These are phyloP conservation scores for Viridothelium virens DNA, from an alignment of 495 filamentous ascomycete genomes.

Conservation along the genomic window DNA sequence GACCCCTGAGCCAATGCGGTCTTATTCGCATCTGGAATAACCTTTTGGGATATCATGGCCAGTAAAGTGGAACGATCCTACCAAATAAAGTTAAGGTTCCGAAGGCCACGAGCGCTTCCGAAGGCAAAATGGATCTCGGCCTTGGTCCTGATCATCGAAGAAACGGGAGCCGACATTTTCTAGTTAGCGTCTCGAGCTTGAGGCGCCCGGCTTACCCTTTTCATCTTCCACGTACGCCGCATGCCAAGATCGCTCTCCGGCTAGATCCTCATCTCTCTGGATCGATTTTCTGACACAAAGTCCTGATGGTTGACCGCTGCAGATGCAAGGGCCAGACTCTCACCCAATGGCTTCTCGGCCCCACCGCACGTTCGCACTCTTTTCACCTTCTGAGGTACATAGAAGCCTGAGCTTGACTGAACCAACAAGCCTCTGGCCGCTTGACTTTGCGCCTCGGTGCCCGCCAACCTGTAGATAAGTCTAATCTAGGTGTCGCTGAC, in stretches of 20 bases:
- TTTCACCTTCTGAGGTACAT: neutral
- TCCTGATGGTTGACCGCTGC: neutral
- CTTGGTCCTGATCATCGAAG: neutral
- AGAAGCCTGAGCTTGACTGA: neutral
- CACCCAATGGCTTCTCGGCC: neutral
- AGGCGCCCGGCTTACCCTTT: neutral
- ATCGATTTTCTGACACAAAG: neutral
- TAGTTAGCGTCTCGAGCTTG: too few species aligned
- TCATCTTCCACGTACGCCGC: neutral
- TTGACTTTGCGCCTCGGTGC: neutral
- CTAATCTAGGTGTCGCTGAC: neutral
- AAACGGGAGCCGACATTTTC: neutral
- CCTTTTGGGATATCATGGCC: too few species aligned
- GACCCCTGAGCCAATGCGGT: too few species aligned
- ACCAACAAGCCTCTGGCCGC: neutral
- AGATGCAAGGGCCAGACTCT: neutral
- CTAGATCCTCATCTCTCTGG: neutral
- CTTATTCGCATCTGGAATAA: too few species aligned
- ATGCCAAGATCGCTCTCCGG: too few species aligned
- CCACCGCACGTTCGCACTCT: slow-evolving; percentile 1
- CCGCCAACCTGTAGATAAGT: neutral
- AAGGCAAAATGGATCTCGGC: neutral
- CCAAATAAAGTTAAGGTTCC: slow-evolving; percentile 1
- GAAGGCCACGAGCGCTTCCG: neutral
- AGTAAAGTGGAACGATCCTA: neutral